Percentiles rank a stretch among this genome's conserved stretches.
Evolutionary conservation across 2,329 filamentous ascomycete species (phyloP).

Genomic region (Monilinia fructigena): DNA sequence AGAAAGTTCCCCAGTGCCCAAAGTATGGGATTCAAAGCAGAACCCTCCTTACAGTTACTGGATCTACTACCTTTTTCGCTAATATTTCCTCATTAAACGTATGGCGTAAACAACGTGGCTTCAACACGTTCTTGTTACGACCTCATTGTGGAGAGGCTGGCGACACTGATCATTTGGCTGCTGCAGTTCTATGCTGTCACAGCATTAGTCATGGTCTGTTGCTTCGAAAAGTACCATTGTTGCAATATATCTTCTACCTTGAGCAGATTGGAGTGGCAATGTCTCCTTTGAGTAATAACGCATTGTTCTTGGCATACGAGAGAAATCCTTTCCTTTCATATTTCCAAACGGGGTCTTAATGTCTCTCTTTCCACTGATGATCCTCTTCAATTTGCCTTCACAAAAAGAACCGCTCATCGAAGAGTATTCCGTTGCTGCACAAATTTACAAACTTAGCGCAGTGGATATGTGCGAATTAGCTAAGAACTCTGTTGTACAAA

Average conservation of each 20-base stretch:
- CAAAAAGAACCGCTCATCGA: slow-evolving; percentile 98
- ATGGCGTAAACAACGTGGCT: slow-evolving; percentile 85
- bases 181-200: slow-evolving; percentile 87
- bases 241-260: slow-evolving; percentile 97
- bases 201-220: slow-evolving; percentile 95
- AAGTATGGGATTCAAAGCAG: slow-evolving; percentile 84
- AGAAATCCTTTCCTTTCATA: slow-evolving; percentile 95
- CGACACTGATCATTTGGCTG: slow-evolving; percentile 92
- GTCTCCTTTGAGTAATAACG: slow-evolving; percentile 99
- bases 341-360: slow-evolving; percentile 88
- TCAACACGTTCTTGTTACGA: slow-evolving; percentile 91
- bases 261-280: slow-evolving; percentile 98
- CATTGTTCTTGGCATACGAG: slow-evolving; percentile 92
- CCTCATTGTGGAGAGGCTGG: slow-evolving; percentile 97
- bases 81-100: slow-evolving; percentile 91
- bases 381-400: slow-evolving; percentile 96
- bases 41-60: slow-evolving; percentile 99
- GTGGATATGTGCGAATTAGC: slow-evolving; percentile 99
- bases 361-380: slow-evolving; percentile 96
- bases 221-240: slow-evolving; percentile 85
- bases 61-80: slow-evolving; percentile 92
- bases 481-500: slow-evolving; percentile 93
- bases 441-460: slow-evolving; percentile 95
- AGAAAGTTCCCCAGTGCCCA: slow-evolving; percentile 89
- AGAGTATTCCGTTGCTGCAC: slow-evolving; percentile 94